Base-by-base conservation (phyloP, 208 protist species). In the Trypanosoma rangeli region DNA sequence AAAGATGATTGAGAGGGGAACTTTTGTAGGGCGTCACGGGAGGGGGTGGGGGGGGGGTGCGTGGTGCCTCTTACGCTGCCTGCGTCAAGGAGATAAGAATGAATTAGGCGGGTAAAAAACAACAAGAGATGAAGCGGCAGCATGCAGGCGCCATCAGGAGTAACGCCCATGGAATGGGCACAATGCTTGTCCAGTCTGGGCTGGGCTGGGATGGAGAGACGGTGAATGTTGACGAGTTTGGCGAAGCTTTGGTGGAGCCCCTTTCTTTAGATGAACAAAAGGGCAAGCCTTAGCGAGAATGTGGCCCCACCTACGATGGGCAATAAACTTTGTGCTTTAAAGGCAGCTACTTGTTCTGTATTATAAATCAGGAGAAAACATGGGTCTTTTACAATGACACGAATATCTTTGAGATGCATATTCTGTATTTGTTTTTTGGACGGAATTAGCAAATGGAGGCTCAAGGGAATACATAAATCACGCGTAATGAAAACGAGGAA, bases 361-460 rank as follows among this genome's bases (percentile, higher is more conserved):
- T 94, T 56, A 70, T 86, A 8, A 73, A 79, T 44, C 35, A 57
- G 48, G 75, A 82, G 22, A 64, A 78, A 22, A 86, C 73, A 55
- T 92, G 85, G 86, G 84, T 82, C 73, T 86, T 89, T 55, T 92
- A 91, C 75, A 94, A 94, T 53, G 89, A 94, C 73, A 94, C 89
- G 24, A 80, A 79, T 61, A 74, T 82, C 53, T 92, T 80, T 61
- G 57, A 91, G 56, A 90, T 94, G 80, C 46, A 48, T 48, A 83
- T 92, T 49, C 71, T 37, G 33, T 37, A 61, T 22, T 78, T 78
- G 26, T 56, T 62, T 24, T 24, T 92, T 68, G 71, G 67, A 33
- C 53, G 31, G 28, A 60, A 68, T 26, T 75, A 59, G 29, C 64
- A 73, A 28, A 61, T 78, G 53, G 64, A 67, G 12, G 39, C 67